phyloP scores from a whole-genome alignment of 768 basidiomycete genomes.

The Macrolepiota fuliginosa region DNA sequence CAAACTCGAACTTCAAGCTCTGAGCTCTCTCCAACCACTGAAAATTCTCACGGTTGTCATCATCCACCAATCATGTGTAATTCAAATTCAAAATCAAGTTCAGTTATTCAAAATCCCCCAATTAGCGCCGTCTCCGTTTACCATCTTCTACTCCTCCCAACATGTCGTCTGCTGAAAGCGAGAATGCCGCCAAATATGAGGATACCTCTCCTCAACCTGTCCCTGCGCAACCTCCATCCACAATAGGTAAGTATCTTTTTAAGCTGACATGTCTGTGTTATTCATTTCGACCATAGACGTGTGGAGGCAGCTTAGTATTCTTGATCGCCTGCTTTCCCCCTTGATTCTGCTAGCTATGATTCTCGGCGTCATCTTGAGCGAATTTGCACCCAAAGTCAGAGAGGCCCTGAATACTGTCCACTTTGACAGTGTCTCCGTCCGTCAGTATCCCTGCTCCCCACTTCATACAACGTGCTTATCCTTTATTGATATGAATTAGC shows the following conservation, averaged over 20 bases:
- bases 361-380: slow-evolving; percentile 55
- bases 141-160: neutral
- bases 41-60: neutral
- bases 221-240: neutral
- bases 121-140: neutral
- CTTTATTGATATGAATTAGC: slow-evolving; percentile 38
- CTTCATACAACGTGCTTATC: neutral
- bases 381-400: slow-evolving; percentile 59
- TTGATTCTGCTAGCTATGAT: slow-evolving; percentile 5
- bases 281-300: neutral
- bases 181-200: neutral
- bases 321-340: slow-evolving; percentile 6
- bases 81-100: slow-evolving; percentile 15
- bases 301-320: slow-evolving; percentile 3
- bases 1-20: no score
- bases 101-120: neutral
- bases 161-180: neutral
- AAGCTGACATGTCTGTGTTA: neutral
- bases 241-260: neutral
- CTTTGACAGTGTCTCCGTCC: slow-evolving; percentile 72
- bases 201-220: neutral
- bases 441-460: slow-evolving; percentile 41
- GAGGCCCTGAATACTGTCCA: slow-evolving; percentile 57
- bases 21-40: neutral
- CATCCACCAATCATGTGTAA: slow-evolving; percentile 1